Conservation (phyloP, 768 basidiomycete genomes). For the Porphyrellus cyaneotinctus region DNA sequence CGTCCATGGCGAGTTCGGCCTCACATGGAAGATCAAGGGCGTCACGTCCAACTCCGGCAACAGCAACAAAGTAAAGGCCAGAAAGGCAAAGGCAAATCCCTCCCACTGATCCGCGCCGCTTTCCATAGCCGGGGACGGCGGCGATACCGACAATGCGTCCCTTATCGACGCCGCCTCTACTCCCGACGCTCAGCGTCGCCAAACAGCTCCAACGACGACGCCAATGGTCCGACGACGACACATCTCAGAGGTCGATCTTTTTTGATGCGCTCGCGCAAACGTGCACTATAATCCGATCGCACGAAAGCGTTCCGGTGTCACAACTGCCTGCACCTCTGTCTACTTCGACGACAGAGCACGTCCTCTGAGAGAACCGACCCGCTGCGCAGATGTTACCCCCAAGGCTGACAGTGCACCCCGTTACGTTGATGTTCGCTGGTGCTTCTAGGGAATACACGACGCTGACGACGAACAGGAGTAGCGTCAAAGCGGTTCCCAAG, state of each 20-base stretch:
- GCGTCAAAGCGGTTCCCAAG: conserved; percentile 68
- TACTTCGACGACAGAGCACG: neutral
- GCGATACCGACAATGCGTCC: too few species aligned
- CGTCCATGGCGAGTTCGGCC: too few species aligned
- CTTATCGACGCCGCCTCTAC: too few species aligned
- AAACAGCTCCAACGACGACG: too few species aligned
- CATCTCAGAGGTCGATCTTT: conserved; percentile 27
- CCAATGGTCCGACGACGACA: neutral
- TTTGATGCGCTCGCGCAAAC: conserved; percentile 50
- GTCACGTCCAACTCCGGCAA: too few species aligned
- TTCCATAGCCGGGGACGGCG: too few species aligned
- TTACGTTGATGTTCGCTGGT: conserved; percentile 68
- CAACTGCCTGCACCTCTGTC: neutral
- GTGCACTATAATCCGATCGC: conserved; percentile 52
- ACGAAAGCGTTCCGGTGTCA: conserved; percentile 29
- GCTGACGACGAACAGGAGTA: conserved; percentile 80
- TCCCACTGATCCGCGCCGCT: too few species aligned
- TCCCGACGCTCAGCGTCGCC: too few species aligned
- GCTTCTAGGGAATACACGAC: conserved; percentile 73
- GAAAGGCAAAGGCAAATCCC: too few species aligned
- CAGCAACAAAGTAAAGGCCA: too few species aligned
- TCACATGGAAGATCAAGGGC: too few species aligned
- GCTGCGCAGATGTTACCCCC: conserved; percentile 52
- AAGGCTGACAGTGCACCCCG: conserved; percentile 67
- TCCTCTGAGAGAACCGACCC: conserved; percentile 43